These are phyloP conservation scores for Annulohypoxylon moriforme DNA, from an alignment of 495 filamentous ascomycete genomes.

Conservation along the genomic window DNA sequence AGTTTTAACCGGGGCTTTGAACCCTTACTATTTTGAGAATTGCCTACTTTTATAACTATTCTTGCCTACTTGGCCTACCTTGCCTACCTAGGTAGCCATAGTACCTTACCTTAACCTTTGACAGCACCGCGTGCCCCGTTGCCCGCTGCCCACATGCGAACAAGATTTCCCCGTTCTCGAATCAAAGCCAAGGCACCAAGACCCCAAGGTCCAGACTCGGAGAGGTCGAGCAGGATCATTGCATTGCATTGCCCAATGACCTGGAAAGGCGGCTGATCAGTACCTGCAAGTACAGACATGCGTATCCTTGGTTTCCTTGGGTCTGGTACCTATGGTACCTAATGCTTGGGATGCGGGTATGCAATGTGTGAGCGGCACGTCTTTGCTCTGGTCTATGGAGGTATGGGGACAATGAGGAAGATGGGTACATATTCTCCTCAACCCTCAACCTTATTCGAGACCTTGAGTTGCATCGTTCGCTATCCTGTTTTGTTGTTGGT, in stretches of 20 bases:
- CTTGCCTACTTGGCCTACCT: not conserved
- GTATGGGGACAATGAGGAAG: conserved; percentile 6
- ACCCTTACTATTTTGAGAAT: not conserved
- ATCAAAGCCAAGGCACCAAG: conserved; percentile 1
- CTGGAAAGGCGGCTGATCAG: conserved; percentile 34
- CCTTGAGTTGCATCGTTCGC: conserved; percentile 9
- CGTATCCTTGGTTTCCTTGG: conserved; percentile 37
- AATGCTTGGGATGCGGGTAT: conserved; percentile 41
- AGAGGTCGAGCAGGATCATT: conserved; percentile 20
- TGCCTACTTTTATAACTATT: not conserved
- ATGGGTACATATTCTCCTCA: not conserved
- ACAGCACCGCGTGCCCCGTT: conserved; percentile 24
- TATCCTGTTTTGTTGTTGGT: conserved; percentile 32
- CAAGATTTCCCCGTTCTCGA: conserved; percentile 28
- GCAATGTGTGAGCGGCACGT: conserved; percentile 42
- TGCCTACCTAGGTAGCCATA: no score
- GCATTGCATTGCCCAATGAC: conserved; percentile 33
- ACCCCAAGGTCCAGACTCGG: conserved; percentile 9
- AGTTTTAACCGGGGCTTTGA: conserved; percentile 17
- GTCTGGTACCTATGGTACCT: conserved; percentile 36
- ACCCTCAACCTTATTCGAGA: conserved; percentile 1
- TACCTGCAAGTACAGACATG: conserved; percentile 40
- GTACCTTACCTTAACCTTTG: conserved; percentile 7
- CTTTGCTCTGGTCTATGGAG: conserved; percentile 26
- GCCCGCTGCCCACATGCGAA: not conserved